A percentile compares a stretch with the other conserved stretches of the same genome.
Conservation (phyloP, 2,329 filamentous ascomycete genomes). For the Fusarium sp. region DNA sequence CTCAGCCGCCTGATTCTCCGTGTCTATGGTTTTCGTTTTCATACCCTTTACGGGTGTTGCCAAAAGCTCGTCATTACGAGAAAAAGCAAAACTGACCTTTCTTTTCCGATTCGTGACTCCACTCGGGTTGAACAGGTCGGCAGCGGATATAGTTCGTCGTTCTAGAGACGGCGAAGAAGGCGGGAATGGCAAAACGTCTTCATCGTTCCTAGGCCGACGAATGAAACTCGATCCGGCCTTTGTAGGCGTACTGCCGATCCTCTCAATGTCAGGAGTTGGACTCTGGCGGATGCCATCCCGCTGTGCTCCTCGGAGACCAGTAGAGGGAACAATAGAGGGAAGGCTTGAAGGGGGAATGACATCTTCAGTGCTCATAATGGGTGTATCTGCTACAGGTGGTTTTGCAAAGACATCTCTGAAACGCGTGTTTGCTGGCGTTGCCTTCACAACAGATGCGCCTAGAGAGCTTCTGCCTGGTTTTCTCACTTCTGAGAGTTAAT, state of each 20-base stretch:
- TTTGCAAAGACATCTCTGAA: constrained; percentile 61
- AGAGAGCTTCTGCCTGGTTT: constrained; percentile 56
- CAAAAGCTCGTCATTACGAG: constrained; percentile 40
- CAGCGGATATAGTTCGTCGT: constrained; percentile 32
- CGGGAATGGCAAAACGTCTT: constrained; percentile 40
- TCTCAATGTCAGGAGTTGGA: constrained; percentile 43
- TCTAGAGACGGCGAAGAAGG: constrained; percentile 50
- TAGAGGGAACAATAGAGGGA: constrained; percentile 53
- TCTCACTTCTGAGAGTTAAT: constrained; percentile 56
- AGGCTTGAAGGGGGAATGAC: constrained; percentile 51
- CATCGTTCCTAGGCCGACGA: constrained; percentile 41
- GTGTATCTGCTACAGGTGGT: constrained; percentile 32
- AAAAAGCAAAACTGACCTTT: constrained; percentile 26
- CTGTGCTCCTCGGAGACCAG: constrained; percentile 48
- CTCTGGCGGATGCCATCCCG: constrained; percentile 45
- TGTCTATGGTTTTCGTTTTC: constrained; percentile 17
- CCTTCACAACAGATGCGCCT: constrained; percentile 60
- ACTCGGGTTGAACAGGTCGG: constrained; percentile 21
- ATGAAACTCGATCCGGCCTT: constrained; percentile 43
- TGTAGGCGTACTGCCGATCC: constrained; percentile 46
- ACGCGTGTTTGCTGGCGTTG: constrained; percentile 64
- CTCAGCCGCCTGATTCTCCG: constrained; percentile 14
- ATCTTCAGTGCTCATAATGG: constrained; percentile 42
- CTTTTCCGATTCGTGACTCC: constrained; percentile 25
- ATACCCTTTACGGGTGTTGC: constrained; percentile 53